phyloP scores from a whole-genome alignment of 1,139 yeast genomes.

The Candida glucosophila region DNA sequence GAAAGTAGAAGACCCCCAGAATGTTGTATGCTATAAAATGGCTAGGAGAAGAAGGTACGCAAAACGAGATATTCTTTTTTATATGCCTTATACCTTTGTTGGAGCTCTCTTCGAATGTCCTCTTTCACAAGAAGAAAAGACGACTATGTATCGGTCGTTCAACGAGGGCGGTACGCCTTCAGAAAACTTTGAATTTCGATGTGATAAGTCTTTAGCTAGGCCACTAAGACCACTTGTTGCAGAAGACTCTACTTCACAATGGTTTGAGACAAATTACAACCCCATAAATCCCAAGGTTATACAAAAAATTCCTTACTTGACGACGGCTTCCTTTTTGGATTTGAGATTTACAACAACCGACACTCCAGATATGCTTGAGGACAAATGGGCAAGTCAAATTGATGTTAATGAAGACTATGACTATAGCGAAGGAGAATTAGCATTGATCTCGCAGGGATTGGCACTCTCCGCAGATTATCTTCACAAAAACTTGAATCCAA shows the following conservation, averaged over 20 bases:
- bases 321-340: constrained; percentile 40
- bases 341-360: constrained; percentile 28
- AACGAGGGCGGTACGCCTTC: constrained; percentile 3
- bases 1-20: constrained; percentile 14
- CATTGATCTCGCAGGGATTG: constrained; percentile 21
- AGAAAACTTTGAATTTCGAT: constrained; percentile 17
- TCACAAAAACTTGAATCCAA: constrained; percentile 19
- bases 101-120: constrained; percentile 61
- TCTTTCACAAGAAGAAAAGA: constrained; percentile 15
- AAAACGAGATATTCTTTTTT: constrained; percentile 37
- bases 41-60: constrained; percentile 60
- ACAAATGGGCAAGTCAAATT: constrained; percentile 41
- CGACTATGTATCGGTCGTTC: constrained; percentile 11
- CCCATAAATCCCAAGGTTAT: constrained; percentile 18
- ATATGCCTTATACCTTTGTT: constrained; percentile 51
- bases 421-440: constrained; percentile 31
- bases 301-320: constrained; percentile 51
- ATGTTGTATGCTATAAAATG: constrained; percentile 47
- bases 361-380: constrained; percentile 20
- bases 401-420: constrained; percentile 45
- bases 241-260: constrained; percentile 43
- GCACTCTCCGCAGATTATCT: constrained; percentile 22
- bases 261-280: constrained; percentile 27
- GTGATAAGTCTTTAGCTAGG: constrained; percentile 25
- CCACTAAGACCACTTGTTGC: constrained; percentile 57